phyloP scores from a whole-genome alignment of 805 yeast species.

The Alloascoidea hylecoeti region DNA sequence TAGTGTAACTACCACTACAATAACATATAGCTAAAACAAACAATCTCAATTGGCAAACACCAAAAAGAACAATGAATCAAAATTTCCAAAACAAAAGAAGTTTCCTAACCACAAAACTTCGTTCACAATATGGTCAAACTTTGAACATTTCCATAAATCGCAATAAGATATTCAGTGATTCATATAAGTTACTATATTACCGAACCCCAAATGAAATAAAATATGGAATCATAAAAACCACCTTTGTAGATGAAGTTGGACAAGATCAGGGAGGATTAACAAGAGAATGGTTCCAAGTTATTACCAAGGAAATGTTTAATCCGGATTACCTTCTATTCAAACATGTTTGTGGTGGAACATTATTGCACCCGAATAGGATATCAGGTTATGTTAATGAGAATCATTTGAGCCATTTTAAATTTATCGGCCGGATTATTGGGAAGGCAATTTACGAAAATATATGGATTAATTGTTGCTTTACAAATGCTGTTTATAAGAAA shows the following conservation, averaged over 20 bases:
- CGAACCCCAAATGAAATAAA: slow-evolving; percentile 63
- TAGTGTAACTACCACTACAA: too few relatives aligned
- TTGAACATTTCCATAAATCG: slow-evolving; percentile 61
- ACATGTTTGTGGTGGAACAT: slow-evolving; percentile 84
- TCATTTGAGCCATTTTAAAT: slow-evolving; percentile 80
- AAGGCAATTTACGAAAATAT: slow-evolving; percentile 84
- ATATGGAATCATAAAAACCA: slow-evolving; percentile 58
- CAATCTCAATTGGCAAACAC: too few relatives aligned
- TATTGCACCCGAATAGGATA: slow-evolving; percentile 90
- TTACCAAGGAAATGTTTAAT: slow-evolving; percentile 89
- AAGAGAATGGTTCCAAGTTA: slow-evolving; percentile 93
- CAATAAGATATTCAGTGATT: slow-evolving; percentile 84
- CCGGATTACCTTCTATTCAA: slow-evolving; percentile 87
- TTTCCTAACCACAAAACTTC: slow-evolving; percentile 67
- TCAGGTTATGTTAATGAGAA: slow-evolving; percentile 92
- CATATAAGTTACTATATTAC: slow-evolving; percentile 71
- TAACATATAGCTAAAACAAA: too few relatives aligned
- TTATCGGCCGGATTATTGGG: slow-evolving; percentile 88
- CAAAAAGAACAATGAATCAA: slow-evolving; percentile 73
- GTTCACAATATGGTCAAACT: slow-evolving; percentile 28
- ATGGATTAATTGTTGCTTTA: slow-evolving; percentile 85
- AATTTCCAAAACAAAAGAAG: slow-evolving; percentile 91
- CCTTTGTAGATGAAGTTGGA: slow-evolving; percentile 89
- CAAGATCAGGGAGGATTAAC: slow-evolving; percentile 98
- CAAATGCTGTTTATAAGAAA: slow-evolving; percentile 86